Evolutionary conservation across 345 rosid genomes (phyloP), one percentile per base, ranked within the genome.

Genomic region (Citrus maxima): DNA sequence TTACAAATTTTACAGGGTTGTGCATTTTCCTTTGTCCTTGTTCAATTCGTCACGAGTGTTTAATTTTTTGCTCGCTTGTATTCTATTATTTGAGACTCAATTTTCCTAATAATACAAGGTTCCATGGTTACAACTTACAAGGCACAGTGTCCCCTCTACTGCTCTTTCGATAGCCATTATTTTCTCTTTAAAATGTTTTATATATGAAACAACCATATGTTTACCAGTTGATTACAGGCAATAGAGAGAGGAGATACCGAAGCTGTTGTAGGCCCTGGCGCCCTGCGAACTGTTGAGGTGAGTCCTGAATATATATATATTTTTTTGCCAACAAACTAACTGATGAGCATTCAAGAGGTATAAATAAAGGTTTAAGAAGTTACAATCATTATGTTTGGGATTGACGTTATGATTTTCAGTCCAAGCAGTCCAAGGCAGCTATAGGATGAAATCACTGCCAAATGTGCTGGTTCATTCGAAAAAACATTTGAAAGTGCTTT

Each of bases 211-310:
- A 21, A 6, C 70, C 40, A 63, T 28, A 30, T 46, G 78, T 32
- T 75, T 28, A 63, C 65, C 64, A 28, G 35, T 42, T 75, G 78
- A 63, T 46, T 75, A 12, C 70, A 75, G 70, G 61, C 24, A 62
- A 27, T 2, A 19, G 13, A 46, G 56, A 51, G 58, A 63, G 46
- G 30, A 46, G n/a, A 49, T 24, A 9, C 22, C 21, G 21, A 5
- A n/a, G 4, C 34, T 64, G 32, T 21, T 75, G 30, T 22, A 21
- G 16, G 61, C 51, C 61, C 40, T 37, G 40, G 40, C 40, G 9
- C 40, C 40, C 61, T 30, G 62, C 78, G 65, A 30, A 46, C 28
- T 75, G 24, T 49, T 64, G 46, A 75, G 78, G 71, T 75, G 61
- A 75, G 49, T 56, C 24, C 13, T 75, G 78, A 64, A 46, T 10